Evolutionary conservation across 192 early-diverging fungal species (phyloP).

Genomic region (Backusella tuberculispora): DNA sequence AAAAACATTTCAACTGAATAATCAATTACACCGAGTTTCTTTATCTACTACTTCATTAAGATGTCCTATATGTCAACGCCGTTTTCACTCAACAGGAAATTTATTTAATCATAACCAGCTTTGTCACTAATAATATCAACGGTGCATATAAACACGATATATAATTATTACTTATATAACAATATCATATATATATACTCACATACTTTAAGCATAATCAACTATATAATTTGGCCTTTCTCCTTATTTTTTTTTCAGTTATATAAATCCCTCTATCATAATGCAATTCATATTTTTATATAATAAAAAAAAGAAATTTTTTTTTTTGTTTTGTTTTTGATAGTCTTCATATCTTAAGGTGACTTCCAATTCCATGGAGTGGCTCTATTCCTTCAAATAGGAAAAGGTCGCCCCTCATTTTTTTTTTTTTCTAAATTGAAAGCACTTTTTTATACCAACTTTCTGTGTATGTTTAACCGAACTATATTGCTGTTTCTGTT

Average conservation of each 20-base stretch:
- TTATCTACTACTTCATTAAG: conserved; percentile 7
- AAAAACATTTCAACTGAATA: background rate
- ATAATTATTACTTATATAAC: background rate
- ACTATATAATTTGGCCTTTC: background rate
- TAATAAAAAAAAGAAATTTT: background rate
- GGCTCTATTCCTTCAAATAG: background rate
- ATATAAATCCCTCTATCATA: background rate
- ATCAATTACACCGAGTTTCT: background rate
- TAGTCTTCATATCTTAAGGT: conserved; percentile 5
- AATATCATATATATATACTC: background rate
- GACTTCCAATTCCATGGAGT: background rate
- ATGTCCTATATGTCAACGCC: conserved; percentile 24
- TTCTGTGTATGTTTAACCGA: background rate
- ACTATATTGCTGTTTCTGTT: background rate
- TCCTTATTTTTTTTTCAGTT: background rate
- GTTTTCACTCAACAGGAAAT: conserved; percentile 28
- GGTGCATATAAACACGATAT: background rate
- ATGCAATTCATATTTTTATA: background rate
- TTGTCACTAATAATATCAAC: conserved; percentile 7
- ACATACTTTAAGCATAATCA: background rate
- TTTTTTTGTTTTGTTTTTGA: background rate
- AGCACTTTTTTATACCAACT: background rate
- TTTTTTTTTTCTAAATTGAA: background rate
- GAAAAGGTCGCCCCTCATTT: background rate
- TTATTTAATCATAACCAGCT: conserved; percentile 24